phyloP scores from a whole-genome alignment of 257 asterid genomes.

The Solanum infundibuliforme region DNA sequence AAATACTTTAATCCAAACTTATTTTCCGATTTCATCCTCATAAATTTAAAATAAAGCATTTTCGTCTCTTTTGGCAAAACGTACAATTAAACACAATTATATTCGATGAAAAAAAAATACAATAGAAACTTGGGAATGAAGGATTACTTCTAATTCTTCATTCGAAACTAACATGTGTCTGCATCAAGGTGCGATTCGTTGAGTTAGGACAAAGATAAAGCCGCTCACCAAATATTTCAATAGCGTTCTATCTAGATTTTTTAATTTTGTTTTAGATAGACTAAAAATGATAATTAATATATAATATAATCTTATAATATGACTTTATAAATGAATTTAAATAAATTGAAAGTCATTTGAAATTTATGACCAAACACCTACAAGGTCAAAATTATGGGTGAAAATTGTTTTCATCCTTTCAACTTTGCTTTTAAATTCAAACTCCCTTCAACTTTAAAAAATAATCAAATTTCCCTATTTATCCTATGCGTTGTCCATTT shows the following conservation, averaged over 20 bases:
- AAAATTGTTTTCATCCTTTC: no score
- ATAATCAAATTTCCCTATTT: no score
- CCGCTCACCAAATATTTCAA: neutral
- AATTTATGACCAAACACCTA: no score
- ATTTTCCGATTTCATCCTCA: neutral
- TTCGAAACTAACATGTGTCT: neutral
- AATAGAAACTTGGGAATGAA: no score
- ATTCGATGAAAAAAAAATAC: neutral
- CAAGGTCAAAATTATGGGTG: no score
- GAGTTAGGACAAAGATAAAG: neutral
- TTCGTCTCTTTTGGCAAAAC: neutral
- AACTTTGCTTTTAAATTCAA: no score
- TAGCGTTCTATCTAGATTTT: neutral
- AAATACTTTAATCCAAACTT: neutral
- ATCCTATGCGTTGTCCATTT: no score
- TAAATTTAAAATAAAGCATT: neutral
- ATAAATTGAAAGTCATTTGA: no score
- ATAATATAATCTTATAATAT: no score
- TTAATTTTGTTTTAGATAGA: neutral
- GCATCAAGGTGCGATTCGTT: neutral
- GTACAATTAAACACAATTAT: neutral
- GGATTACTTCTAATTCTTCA: neutral
- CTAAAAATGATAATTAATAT: neutral
- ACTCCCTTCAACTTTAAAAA: no score
- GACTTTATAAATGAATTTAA: no score